Conservation (phyloP, 2,329 filamentous ascomycete genomes). For the Penicillium decumbens region DNA sequence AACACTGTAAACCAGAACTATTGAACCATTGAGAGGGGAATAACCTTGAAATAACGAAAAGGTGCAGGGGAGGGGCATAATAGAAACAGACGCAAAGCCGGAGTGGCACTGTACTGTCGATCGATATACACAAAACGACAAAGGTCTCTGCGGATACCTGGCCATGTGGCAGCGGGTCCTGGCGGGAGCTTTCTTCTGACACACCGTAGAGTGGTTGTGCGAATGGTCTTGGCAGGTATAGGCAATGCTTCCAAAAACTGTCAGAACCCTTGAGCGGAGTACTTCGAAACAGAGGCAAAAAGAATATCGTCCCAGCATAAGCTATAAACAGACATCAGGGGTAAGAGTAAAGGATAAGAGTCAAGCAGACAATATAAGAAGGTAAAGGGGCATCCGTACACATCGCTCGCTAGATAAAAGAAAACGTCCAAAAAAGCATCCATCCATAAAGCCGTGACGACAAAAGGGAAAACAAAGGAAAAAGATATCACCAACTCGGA, state of each 20-base stretch:
- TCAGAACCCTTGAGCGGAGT: slow-evolving; percentile 1
- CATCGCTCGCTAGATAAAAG: slow-evolving; percentile 35
- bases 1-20: slow-evolving; percentile 8
- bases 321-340: slow-evolving; percentile 18
- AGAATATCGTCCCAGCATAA: slow-evolving; percentile 14
- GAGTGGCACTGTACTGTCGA: slow-evolving; percentile 8
- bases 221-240: no score
- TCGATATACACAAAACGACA: slow-evolving; percentile 14
- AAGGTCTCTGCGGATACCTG: background rate
- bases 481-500: slow-evolving; percentile 2
- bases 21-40: slow-evolving; percentile 13
- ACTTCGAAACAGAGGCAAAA: slow-evolving; percentile 4
- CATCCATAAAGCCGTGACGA: slow-evolving; percentile 30
- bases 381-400: slow-evolving; percentile 25
- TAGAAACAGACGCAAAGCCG: slow-evolving; percentile 6
- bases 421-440: slow-evolving; percentile 25
- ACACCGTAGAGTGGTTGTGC: no score
- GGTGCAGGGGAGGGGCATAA: background rate
- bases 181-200: background rate
- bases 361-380: slow-evolving; percentile 20
- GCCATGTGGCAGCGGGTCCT: background rate
- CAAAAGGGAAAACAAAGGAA: slow-evolving; percentile 22
- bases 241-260: background rate
- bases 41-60: slow-evolving; percentile 1
- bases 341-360: slow-evolving; percentile 7